These are phyloP conservation scores for Penicillium sp. DNA, from an alignment of 2,329 filamentous ascomycete species.

Conservation along the genomic window DNA sequence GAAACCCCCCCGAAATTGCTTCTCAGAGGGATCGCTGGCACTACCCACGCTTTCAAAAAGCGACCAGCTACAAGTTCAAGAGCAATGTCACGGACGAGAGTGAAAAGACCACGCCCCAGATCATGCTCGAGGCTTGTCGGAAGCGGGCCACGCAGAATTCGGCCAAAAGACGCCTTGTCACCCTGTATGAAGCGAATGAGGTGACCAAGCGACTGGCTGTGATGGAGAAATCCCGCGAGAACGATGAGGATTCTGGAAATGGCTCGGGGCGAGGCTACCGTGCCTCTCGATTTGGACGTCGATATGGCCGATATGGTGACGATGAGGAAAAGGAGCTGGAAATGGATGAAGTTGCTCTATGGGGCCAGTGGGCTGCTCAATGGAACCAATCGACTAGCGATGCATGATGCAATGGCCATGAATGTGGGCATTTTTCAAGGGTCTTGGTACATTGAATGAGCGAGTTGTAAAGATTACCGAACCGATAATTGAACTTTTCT, in stretches of 20 bases:
- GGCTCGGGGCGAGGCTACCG: too few relatives aligned
- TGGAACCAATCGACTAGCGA: background rate
- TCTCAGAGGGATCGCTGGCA: background rate
- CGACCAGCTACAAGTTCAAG: background rate
- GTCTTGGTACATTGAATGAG: too few relatives aligned
- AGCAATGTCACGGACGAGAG: conserved; percentile 10
- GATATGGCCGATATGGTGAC: background rate
- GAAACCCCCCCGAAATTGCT: conserved; percentile 7
- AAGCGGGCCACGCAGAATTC: conserved; percentile 19
- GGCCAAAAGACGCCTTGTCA: conserved; percentile 50
- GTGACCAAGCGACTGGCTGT: conserved; percentile 48
- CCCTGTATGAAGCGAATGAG: conserved; percentile 55
- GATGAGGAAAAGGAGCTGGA: conserved; percentile 1
- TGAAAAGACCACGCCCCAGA: conserved; percentile 4
- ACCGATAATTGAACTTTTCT: too few relatives aligned
- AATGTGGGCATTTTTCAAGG: too few relatives aligned
- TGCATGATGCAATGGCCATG: too few relatives aligned
- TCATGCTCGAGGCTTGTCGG: conserved; percentile 36
- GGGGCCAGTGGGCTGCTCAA: background rate
- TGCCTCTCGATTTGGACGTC: background rate
- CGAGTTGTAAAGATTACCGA: too few relatives aligned
- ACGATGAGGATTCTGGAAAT: background rate
- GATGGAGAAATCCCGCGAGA: conserved; percentile 1
- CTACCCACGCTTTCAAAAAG: background rate
- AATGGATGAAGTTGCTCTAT: conserved; percentile 13